These are phyloP conservation scores for Penicillium tannophilum DNA, from an alignment of 495 filamentous ascomycete genomes.

Conservation along the genomic window DNA sequence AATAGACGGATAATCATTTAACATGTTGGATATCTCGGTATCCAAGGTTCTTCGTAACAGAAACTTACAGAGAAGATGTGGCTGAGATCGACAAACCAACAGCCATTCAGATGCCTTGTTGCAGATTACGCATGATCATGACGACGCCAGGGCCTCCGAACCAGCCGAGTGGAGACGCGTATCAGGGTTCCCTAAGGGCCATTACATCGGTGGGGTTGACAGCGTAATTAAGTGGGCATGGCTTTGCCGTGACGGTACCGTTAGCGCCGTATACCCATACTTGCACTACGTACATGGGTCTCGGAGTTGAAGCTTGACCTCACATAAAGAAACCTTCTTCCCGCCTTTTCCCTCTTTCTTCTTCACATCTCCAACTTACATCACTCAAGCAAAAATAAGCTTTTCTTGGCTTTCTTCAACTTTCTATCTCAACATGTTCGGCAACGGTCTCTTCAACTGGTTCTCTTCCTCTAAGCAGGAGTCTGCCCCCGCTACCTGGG, in stretches of 20 bases:
- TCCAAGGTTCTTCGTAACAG: neutral
- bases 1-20: neutral
- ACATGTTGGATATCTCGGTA: too few relatives aligned
- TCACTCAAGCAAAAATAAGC: neutral
- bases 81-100: neutral
- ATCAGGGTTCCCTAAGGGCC: slow-evolving; percentile 1
- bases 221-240: neutral
- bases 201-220: neutral
- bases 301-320: neutral
- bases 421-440: slow-evolving; percentile 36
- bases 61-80: neutral
- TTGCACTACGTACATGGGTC: neutral
- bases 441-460: slow-evolving; percentile 31
- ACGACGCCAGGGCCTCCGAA: slow-evolving; percentile 9
- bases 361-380: neutral
- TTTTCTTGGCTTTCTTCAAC: neutral
- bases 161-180: slow-evolving; percentile 5
- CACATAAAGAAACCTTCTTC: neutral
- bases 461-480: slow-evolving; percentile 43
- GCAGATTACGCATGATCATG: slow-evolving; percentile 7
- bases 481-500: slow-evolving; percentile 29
- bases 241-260: neutral
- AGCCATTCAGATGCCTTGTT: neutral
- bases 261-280: neutral
- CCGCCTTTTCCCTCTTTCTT: neutral